Conservation (phyloP, 257 asterid genomes). For the Mitragyna speciosa region DNA sequence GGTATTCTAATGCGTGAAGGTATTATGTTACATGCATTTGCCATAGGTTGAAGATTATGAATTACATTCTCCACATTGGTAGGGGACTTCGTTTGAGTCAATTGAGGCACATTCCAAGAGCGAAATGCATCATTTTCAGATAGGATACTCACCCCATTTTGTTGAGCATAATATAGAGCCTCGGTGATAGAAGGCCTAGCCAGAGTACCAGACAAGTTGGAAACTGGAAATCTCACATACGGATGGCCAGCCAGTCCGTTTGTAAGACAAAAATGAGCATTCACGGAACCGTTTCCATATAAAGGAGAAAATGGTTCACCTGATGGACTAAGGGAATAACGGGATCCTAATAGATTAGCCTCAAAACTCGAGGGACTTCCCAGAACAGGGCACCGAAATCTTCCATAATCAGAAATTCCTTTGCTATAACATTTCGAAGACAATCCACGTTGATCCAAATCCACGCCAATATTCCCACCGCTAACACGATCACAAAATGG, state of each 20-base stretch:
- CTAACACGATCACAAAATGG: conserved; percentile 32
- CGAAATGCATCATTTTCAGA: conserved; percentile 36
- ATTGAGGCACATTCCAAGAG: conserved; percentile 32
- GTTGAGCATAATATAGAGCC: conserved; percentile 24
- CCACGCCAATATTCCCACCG: conserved; percentile 23
- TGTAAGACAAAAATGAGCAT: conserved; percentile 32
- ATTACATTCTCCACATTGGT: conserved; percentile 26
- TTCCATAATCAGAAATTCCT: conserved; percentile 33
- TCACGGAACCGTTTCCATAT: conserved; percentile 28
- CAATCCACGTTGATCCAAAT: conserved; percentile 28
- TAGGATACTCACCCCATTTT: conserved; percentile 34
- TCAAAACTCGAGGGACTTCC: conserved; percentile 32
- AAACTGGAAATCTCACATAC: conserved; percentile 35
- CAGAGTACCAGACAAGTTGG: conserved; percentile 29
- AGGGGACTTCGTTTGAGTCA: conserved; percentile 27
- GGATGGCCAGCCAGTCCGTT: conserved; percentile 26
- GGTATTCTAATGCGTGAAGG: conserved; percentile 37
- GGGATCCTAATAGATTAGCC: conserved; percentile 36
- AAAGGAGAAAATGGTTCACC: conserved; percentile 33
- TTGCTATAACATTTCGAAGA: conserved; percentile 27
- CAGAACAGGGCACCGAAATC: conserved; percentile 34
- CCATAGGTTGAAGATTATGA: conserved; percentile 26
- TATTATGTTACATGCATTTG: conserved; percentile 36
- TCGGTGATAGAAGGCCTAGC: conserved; percentile 35
- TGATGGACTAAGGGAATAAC: conserved; percentile 22